Evolutionary conservation across 1,284 basidiomycete genomes (phyloP).

Genomic region (Microbotryum silenes-acaulis): DNA sequence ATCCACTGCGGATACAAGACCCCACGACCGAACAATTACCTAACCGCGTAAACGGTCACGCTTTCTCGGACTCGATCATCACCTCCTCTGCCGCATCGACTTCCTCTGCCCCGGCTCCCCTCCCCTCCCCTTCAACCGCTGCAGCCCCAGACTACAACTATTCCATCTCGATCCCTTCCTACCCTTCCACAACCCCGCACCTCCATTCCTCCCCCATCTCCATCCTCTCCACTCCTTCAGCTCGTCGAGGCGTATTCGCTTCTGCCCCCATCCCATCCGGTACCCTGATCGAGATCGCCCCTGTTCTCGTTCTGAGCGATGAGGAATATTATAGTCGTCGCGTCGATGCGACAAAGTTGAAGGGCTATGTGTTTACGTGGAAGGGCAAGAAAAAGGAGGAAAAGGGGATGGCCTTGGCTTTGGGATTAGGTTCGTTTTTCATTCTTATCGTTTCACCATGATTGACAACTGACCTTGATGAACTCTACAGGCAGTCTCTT

Average conservation of each 20-base stretch:
- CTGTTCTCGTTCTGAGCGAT: constrained; percentile 68
- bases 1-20: no score
- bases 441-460: neutral
- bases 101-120: constrained; percentile 2
- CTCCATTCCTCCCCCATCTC: constrained; percentile 26
- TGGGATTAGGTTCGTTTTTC: constrained; percentile 64
- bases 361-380: constrained; percentile 83
- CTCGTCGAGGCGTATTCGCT: constrained; percentile 44
- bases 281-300: constrained; percentile 70
- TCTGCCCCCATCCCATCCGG: constrained; percentile 53
- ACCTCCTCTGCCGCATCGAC: neutral
- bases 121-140: neutral
- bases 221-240: constrained; percentile 16
- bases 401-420: constrained; percentile 73
- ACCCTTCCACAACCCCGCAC: constrained; percentile 23
- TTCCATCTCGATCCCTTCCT: constrained; percentile 6
- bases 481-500: constrained; percentile 59
- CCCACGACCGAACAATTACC: no score
- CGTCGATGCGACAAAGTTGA: constrained; percentile 55
- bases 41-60: no score
- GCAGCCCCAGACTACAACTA: neutral
- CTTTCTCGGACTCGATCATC: no score
- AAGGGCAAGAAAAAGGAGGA: constrained; percentile 41
- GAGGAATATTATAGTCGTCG: constrained; percentile 54
- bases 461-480: neutral